Evolutionary conservation across 2,329 filamentous ascomycete species (phyloP).

Genomic region (Fusarium guadeloupense): DNA sequence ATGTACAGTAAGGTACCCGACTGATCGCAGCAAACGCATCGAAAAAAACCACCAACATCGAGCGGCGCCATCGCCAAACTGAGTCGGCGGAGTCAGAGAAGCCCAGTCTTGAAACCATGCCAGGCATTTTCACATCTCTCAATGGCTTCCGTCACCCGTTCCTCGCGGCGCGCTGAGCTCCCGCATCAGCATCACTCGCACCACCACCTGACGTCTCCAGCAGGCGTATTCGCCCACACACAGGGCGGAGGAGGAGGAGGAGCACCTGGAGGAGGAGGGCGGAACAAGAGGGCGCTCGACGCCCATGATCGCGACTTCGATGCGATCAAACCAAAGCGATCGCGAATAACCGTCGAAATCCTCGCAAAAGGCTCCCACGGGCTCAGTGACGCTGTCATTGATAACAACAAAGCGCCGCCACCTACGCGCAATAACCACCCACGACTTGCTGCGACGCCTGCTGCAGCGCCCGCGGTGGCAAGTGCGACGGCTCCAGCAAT

Average conservation of each 20-base stretch:
- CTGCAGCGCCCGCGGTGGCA: slow-evolving; percentile 35
- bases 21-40: slow-evolving; percentile 37
- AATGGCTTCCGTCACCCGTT: slow-evolving; percentile 64
- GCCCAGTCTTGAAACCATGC: slow-evolving; percentile 48
- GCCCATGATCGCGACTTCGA: slow-evolving; percentile 56
- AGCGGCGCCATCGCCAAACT: slow-evolving; percentile 41
- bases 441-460: slow-evolving; percentile 38
- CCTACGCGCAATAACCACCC: slow-evolving; percentile 34
- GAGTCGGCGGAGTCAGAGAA: slow-evolving; percentile 34
- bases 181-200: slow-evolving; percentile 52
- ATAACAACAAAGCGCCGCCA: slow-evolving; percentile 42
- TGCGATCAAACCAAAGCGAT: slow-evolving; percentile 58
- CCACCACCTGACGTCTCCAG: slow-evolving; percentile 44
- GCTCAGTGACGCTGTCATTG: slow-evolving; percentile 29
- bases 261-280: slow-evolving; percentile 47
- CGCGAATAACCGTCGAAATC: slow-evolving; percentile 64
- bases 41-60: slow-evolving; percentile 44
- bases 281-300: slow-evolving; percentile 59
- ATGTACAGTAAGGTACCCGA: slow-evolving; percentile 27
- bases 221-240: slow-evolving; percentile 45
- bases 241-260: slow-evolving; percentile 46
- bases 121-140: slow-evolving; percentile 48
- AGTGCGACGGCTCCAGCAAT: slow-evolving; percentile 27
- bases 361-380: slow-evolving; percentile 47
- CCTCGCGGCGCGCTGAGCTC: slow-evolving; percentile 60